These are phyloP conservation scores for Plasmodium falciparum DNA, from an alignment of 169 alveolate species.

Conservation along the genomic window DNA sequence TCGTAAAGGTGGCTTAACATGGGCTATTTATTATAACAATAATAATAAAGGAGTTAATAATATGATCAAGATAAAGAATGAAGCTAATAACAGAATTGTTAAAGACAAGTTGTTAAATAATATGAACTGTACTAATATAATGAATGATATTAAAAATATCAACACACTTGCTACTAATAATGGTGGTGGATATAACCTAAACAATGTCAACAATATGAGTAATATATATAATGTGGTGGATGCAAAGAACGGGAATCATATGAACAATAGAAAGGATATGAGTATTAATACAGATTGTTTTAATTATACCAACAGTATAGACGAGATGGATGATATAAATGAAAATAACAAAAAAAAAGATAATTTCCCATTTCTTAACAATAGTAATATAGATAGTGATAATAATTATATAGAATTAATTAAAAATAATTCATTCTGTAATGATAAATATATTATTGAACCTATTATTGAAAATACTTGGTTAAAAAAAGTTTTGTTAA, in stretches of 20 bases:
- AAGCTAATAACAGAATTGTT: not conserved
- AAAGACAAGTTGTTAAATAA: not conserved
- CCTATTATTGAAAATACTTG: slow-evolving; percentile 86
- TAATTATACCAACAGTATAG: too few species aligned
- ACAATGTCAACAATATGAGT: not conserved
- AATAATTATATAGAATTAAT: slow-evolving; percentile 30
- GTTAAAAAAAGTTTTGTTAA: slow-evolving; percentile 80
- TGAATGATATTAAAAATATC: not conserved
- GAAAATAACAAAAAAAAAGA: slow-evolving; percentile 10
- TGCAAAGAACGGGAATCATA: not conserved
- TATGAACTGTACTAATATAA: not conserved
- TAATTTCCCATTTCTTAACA: not conserved
- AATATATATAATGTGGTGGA: not conserved
- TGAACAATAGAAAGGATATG: slow-evolving; percentile 1
- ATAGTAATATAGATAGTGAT: slow-evolving; percentile 9
- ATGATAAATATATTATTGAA: slow-evolving; percentile 67
- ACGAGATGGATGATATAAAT: too few species aligned
- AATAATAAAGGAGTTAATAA: not conserved
- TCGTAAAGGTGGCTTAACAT: slow-evolving; percentile 85
- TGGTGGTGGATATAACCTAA: not conserved
- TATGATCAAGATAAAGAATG: not conserved
- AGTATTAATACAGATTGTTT: slow-evolving; percentile 7
- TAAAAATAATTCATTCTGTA: slow-evolving; percentile 32
- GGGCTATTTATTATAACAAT: slow-evolving; percentile 72
- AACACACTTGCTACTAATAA: too few species aligned